A percentile compares a stretch with the other conserved stretches of the same genome.
Conservation (phyloP, 805 yeast species). For the Nakazawaea laoshanensis region DNA sequence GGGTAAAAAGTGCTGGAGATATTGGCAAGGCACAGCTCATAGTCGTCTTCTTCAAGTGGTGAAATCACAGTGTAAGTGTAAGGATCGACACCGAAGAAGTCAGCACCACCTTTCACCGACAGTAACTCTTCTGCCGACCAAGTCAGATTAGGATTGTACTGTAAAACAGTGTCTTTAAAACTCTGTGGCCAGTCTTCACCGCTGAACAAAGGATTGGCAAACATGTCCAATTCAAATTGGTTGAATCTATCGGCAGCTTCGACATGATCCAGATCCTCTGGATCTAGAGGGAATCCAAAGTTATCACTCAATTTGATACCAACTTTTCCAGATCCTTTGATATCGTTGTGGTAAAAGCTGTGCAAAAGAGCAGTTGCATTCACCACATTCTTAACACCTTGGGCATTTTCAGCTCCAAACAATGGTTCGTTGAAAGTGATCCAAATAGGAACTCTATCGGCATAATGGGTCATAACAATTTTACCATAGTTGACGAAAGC, state of each 20-base stretch:
- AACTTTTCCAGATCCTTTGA: constrained; percentile 17
- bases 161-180: constrained; percentile 16
- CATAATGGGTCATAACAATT: constrained; percentile 21
- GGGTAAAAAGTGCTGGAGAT: constrained; percentile 18
- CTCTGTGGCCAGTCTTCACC: constrained; percentile 22
- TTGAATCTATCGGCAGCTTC: constrained; percentile 20
- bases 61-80: constrained; percentile 20
- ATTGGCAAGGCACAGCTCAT: constrained; percentile 19
- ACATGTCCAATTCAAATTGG: constrained; percentile 19
- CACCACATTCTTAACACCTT: constrained; percentile 18
- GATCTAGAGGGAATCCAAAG: constrained; percentile 21
- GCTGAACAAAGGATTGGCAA: constrained; percentile 22
- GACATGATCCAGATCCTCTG: constrained; percentile 16
- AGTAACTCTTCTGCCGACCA: constrained; percentile 20
- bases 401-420: constrained; percentile 19
- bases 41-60: constrained; percentile 12
- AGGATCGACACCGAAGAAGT: constrained; percentile 25
- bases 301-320: constrained; percentile 21
- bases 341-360: constrained; percentile 13
- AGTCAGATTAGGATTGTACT: constrained; percentile 11
- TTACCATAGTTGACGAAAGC: constrained; percentile 25
- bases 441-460: constrained; percentile 23
- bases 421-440: constrained; percentile 25
- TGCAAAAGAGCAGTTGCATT: constrained; percentile 13
- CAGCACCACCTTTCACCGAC: constrained; percentile 18